These are phyloP conservation scores for Wickerhamomyces tratensis DNA, from an alignment of 805 yeast species.

Conservation along the genomic window DNA sequence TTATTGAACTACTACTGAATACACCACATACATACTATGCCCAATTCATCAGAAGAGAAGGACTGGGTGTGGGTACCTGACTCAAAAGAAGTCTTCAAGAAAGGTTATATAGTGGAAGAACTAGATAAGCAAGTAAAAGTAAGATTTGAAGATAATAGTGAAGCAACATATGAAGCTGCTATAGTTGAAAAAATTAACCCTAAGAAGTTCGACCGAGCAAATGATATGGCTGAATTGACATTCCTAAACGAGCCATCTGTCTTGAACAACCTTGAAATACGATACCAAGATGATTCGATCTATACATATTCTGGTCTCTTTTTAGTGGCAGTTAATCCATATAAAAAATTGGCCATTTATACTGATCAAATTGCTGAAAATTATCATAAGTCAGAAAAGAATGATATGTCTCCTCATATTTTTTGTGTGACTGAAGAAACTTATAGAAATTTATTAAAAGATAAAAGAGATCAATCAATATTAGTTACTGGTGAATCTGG, in stretches of 20 bases:
- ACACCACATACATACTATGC: background rate
- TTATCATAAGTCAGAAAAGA: slow-evolving; percentile 39
- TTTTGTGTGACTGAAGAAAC: slow-evolving; percentile 87
- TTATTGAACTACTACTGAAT: background rate
- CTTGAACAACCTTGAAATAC: slow-evolving; percentile 66
- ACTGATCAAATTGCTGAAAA: slow-evolving; percentile 42
- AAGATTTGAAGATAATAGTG: slow-evolving; percentile 26
- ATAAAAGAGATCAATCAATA: slow-evolving; percentile 75
- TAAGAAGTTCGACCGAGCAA: slow-evolving; percentile 76
- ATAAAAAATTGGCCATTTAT: slow-evolving; percentile 65
- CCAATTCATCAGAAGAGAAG: background rate
- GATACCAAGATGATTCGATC: slow-evolving; percentile 72
- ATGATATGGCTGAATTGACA: slow-evolving; percentile 94
- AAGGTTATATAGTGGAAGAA: slow-evolving; percentile 48
- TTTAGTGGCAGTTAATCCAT: slow-evolving; percentile 92
- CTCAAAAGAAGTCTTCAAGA: slow-evolving; percentile 41
- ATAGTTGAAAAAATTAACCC: slow-evolving; percentile 73
- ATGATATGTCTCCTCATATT: slow-evolving; percentile 70
- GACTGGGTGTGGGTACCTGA: slow-evolving; percentile 77
- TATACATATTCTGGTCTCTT: slow-evolving; percentile 95
- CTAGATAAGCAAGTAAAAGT: slow-evolving; percentile 26
- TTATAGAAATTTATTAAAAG: slow-evolving; percentile 59
- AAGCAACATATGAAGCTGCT: slow-evolving; percentile 30
- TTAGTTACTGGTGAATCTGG: slow-evolving; percentile 99
- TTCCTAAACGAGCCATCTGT: slow-evolving; percentile 93